Conservation (phyloP, 768 basidiomycete genomes). For the Boletus subcaerulescens region DNA sequence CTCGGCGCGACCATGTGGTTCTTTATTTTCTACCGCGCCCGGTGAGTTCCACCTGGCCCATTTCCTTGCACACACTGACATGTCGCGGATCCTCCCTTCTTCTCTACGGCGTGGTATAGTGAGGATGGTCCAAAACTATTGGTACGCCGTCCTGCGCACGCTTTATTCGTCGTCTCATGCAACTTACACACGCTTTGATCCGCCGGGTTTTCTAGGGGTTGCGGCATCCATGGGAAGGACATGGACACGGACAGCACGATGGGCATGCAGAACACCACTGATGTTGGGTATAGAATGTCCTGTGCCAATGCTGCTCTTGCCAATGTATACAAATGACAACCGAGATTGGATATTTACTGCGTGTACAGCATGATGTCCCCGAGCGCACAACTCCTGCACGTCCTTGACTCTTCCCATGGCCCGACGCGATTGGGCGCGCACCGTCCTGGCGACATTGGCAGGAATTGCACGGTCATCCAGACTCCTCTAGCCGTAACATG, state of each 20-base stretch:
- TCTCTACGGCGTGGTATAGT: conserved; percentile 34
- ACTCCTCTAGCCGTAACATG: no score
- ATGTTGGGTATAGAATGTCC: conserved; percentile 18
- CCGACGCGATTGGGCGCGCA: no score
- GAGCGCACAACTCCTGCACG: no score
- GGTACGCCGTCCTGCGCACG: conserved; percentile 34
- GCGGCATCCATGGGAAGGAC: conserved; percentile 66
- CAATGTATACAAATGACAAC: conserved; percentile 9
- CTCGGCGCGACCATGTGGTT: conserved; percentile 97
- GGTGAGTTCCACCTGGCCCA: conserved; percentile 50
- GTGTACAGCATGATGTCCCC: no score
- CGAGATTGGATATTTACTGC: no score
- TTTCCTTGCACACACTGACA: neutral
- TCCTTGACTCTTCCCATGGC: no score
- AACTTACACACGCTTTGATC: neutral
- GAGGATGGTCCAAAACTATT: conserved; percentile 76
- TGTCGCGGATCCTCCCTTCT: neutral
- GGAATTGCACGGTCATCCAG: no score
- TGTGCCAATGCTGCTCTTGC: neutral
- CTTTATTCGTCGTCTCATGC: neutral
- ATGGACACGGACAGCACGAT: conserved; percentile 45
- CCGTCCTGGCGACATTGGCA: no score
- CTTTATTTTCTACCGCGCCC: conserved; percentile 94
- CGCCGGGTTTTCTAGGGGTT: conserved; percentile 39
- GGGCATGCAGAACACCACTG: conserved; percentile 40